Evolutionary conservation across 495 filamentous ascomycete genomes (phyloP), one percentile per base, ranked within the genome.

Genomic region (Xylaria acuta): DNA sequence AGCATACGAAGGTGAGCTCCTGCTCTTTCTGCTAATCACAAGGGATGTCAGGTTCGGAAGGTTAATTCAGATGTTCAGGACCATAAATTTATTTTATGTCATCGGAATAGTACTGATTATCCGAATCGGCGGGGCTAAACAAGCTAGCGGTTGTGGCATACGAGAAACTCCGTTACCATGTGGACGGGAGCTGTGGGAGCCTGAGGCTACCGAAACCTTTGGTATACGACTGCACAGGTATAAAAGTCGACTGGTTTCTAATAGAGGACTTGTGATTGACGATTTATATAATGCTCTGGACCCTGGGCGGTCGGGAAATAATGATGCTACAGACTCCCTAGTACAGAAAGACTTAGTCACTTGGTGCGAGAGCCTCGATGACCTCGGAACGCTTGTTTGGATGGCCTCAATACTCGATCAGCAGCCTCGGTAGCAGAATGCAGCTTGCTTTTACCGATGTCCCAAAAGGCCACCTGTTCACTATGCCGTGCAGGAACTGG

Each of bases 341-440:
- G 3, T 67, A 3, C 65, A 56, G 36, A 54, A 67, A 36, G 65
- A 56, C 25, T 9, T 67, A 14, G 65, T 18, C 11, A 56, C 49
- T 8, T 67, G 65, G 65, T 67, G 65, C 22, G 65, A 67, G 11
- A 67, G 12, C 30, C 65, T 56, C 2, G 65, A 67, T 43, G 65
- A 67, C 6, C 36, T 67, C n/a, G 65, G 65, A 20, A 67, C 65
- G 5, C 65, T 67, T 0, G 65, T 67, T 1, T 67, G 65, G 65
- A 67, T 67, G 65, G 51, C 65, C 2, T 67, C 65, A 3, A 25
- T 43, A 12, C 47, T 67, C 3, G 49, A 67, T 20, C 8, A 20
- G 5, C 41, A 65, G n/a, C 1, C 32, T 49, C n/a, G 25, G 41
- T 65, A 65, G 63, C 38, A 40, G 25, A 14, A 8, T 6, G 11